Evolutionary conservation across 805 yeast species (phyloP).

Genomic region (Metschnikowia picachoensis): DNA sequence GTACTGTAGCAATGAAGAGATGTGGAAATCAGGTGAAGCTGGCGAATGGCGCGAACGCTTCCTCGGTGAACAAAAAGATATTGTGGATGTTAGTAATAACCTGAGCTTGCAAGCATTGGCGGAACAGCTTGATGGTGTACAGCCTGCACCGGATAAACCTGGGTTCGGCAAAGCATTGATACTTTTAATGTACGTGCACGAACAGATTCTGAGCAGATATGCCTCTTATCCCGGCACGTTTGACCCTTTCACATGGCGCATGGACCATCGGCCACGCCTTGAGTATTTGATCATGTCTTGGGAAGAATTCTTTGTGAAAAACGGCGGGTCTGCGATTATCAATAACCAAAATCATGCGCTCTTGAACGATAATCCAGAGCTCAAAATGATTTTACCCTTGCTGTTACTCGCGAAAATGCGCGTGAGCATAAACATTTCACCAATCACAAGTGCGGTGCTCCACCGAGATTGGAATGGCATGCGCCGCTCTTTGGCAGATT

Average conservation of each 20-base stretch:
- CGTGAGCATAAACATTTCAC: slow-evolving; percentile 57
- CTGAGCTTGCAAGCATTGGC: slow-evolving; percentile 44
- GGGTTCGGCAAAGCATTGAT: slow-evolving; percentile 51
- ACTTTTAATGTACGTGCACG: slow-evolving; percentile 63
- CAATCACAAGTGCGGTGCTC: slow-evolving; percentile 57
- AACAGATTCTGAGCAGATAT: slow-evolving; percentile 52
- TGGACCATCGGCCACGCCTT: slow-evolving; percentile 55
- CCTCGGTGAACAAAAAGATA: slow-evolving; percentile 12
- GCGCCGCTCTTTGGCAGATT: slow-evolving; percentile 48
- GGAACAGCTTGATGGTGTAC: slow-evolving; percentile 43
- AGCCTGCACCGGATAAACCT: slow-evolving; percentile 31
- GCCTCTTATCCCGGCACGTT: slow-evolving; percentile 26
- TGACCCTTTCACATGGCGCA: slow-evolving; percentile 61
- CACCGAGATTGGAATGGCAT: slow-evolving; percentile 64
- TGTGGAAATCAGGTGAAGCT: slow-evolving; percentile 54
- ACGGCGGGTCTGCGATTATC: slow-evolving; percentile 59
- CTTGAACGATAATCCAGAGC: slow-evolving; percentile 50
- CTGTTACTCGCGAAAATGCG: slow-evolving; percentile 64
- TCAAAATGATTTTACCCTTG: slow-evolving; percentile 65
- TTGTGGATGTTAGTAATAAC: slow-evolving; percentile 56
- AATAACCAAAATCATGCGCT: slow-evolving; percentile 47
- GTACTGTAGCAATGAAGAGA: slow-evolving; percentile 54
- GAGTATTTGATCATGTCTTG: slow-evolving; percentile 58
- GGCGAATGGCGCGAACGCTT: slow-evolving; percentile 47
- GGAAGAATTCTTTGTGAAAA: slow-evolving; percentile 60